A percentile compares a stretch with the other conserved stretches of the same genome.
These are phyloP conservation scores for Tilletia walkeri DNA, from an alignment of 1,284 basidiomycete species.

Conservation along the genomic window DNA sequence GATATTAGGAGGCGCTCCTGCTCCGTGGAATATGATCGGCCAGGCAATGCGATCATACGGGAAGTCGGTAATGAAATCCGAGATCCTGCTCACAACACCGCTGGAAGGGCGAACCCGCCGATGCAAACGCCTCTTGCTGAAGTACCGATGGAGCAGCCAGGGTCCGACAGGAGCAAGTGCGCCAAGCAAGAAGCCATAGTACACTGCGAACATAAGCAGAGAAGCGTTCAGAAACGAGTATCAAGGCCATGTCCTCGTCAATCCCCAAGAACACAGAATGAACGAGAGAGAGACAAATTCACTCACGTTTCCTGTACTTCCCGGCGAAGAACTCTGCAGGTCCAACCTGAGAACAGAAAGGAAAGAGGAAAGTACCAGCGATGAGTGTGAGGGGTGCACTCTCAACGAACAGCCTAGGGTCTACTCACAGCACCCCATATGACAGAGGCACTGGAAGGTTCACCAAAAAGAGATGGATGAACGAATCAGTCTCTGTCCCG, in stretches of 20 bases:
- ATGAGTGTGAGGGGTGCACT: too few species aligned
- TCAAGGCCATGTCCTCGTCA: too few species aligned
- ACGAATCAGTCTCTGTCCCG: background rate
- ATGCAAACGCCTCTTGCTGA: background rate
- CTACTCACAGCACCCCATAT: slow-evolving; percentile 57
- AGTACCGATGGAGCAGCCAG: slow-evolving; percentile 56
- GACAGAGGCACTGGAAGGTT: slow-evolving; percentile 53
- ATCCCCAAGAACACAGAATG: too few species aligned
- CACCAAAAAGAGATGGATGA: background rate
- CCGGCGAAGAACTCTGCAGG: slow-evolving; percentile 60
- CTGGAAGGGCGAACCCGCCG: background rate
- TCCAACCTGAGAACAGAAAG: slow-evolving; percentile 37
- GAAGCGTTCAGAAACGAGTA: background rate
- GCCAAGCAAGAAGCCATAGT: slow-evolving; percentile 59
- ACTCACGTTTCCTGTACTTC: slow-evolving; percentile 53
- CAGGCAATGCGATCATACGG: slow-evolving; percentile 53
- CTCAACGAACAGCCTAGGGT: too few species aligned
- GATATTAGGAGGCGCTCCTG: slow-evolving; percentile 50
- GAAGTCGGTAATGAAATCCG: slow-evolving; percentile 47
- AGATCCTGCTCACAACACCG: background rate
- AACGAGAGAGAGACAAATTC: too few species aligned
- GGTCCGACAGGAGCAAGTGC: slow-evolving; percentile 57
- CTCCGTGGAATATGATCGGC: slow-evolving; percentile 60
- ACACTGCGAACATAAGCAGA: slow-evolving; percentile 25
- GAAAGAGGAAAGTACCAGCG: too few species aligned